phyloP scores from a whole-genome alignment of 192 early-diverging fungal genomes.

The Entomortierella chlamydospora region DNA sequence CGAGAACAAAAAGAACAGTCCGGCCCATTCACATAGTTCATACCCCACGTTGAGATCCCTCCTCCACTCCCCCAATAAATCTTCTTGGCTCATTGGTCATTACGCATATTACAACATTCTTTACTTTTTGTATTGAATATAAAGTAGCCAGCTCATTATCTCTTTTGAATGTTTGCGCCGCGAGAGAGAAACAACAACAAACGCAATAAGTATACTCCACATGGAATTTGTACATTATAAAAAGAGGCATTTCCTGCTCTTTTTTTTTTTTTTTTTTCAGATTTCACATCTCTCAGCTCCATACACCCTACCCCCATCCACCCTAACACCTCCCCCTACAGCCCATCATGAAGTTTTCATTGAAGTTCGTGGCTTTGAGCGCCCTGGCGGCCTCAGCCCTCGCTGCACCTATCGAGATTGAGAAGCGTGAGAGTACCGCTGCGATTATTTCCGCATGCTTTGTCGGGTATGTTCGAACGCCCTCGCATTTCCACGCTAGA shows the following conservation, averaged over 20 bases:
- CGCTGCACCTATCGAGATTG: conserved; percentile 44
- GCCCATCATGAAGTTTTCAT: conserved; percentile 40
- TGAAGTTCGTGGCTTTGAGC: conserved; percentile 37
- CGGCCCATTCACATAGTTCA: neutral
- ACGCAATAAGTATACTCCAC: neutral
- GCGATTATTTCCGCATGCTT: conserved; percentile 45
- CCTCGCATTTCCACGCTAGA: neutral
- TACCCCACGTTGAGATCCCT: neutral
- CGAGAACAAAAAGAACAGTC: no score
- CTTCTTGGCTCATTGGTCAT: no score
- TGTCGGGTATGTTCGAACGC: conserved; percentile 15
- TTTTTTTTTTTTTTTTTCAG: conserved; percentile 15
- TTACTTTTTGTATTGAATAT: no score
- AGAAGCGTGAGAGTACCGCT: conserved; percentile 36
- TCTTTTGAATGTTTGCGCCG: no score
- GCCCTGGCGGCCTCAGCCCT: conserved; percentile 24
- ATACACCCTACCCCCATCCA: neutral
- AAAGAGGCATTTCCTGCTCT: neutral
- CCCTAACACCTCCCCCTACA: neutral
- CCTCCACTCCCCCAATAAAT: neutral
- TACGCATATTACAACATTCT: no score
- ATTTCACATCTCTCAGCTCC: conserved; percentile 23
- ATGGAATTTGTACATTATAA: neutral
- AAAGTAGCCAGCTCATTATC: no score
- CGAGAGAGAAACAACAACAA: no score